A percentile compares a stretch with the other conserved stretches of the same genome.
Conservation (phyloP, 228 moss, liverwort and hornwort genomes). For the Sphagnum fallax region DNA sequence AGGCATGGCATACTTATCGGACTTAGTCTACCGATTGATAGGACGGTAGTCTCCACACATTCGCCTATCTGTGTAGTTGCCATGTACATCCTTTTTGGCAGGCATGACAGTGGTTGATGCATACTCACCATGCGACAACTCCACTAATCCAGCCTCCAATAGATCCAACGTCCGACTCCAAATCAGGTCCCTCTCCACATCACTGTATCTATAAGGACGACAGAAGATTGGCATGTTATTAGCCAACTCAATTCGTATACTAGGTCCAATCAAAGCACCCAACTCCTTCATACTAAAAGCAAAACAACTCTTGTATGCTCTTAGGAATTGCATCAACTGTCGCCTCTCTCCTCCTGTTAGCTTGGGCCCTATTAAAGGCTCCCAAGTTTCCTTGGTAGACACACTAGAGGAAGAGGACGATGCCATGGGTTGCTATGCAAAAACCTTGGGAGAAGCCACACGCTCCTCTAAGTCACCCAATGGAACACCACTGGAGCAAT, state of each 20-base stretch:
- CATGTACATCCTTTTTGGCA: neutral
- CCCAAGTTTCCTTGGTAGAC: neutral
- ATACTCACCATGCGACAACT: neutral
- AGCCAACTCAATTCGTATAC: neutral
- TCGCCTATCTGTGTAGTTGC: neutral
- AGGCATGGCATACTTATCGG: constrained; percentile 1
- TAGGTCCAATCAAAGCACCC: neutral
- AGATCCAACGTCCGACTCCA: neutral
- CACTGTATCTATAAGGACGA: neutral
- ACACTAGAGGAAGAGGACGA: neutral
- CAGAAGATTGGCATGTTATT: neutral
- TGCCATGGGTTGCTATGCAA: neutral
- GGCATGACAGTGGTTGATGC: too few species aligned
- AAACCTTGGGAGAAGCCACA: neutral
- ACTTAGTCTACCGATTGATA: neutral
- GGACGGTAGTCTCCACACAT: constrained; percentile 8
- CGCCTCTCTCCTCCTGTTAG: neutral
- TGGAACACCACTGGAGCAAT: too few species aligned
- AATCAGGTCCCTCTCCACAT: constrained; percentile 3
- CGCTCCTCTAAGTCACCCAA: too few species aligned
- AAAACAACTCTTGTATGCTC: constrained; percentile 2
- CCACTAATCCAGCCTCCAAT: neutral
- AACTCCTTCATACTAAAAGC: neutral
- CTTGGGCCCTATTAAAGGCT: neutral
- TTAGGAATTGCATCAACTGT: too few species aligned